Percentiles rank a stretch among this genome's conserved stretches.
Evolutionary conservation across 2,329 filamentous ascomycete genomes (phyloP).

Genomic region (Trichoderma sp.): DNA sequence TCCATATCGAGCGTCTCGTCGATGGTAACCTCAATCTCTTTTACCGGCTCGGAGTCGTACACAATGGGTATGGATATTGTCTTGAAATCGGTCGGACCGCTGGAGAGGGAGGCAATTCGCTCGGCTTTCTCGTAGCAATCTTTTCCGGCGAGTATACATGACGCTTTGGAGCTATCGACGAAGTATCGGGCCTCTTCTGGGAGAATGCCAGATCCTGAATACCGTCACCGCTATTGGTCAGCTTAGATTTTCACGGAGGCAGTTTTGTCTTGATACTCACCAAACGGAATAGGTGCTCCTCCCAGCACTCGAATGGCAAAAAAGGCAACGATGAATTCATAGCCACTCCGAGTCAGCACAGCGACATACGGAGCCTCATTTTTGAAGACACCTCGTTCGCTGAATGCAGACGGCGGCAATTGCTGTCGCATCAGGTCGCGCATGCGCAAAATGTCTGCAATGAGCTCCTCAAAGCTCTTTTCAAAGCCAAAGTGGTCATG

Average conservation of each 20-base stretch:
- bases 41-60: conserved; percentile 17
- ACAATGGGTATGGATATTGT: conserved; percentile 9
- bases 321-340: conserved; percentile 27
- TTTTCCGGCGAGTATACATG: conserved; percentile 17
- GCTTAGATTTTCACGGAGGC: neutral
- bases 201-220: conserved; percentile 19
- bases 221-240: neutral
- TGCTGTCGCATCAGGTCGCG: conserved; percentile 13
- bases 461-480: conserved; percentile 24
- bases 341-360: conserved; percentile 23
- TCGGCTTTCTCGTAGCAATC: conserved; percentile 4
- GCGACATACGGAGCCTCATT: conserved; percentile 17
- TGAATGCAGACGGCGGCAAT: conserved; percentile 14
- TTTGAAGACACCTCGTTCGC: conserved; percentile 10
- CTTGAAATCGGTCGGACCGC: conserved; percentile 21
- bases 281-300: conserved; percentile 23
- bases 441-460: conserved; percentile 24
- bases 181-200: conserved; percentile 22
- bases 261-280: neutral
- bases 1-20: conserved; percentile 17
- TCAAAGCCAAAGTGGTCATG: conserved; percentile 23
- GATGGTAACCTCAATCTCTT: conserved; percentile 11
- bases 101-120: neutral
- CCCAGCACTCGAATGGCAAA: conserved; percentile 24
- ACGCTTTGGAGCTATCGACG: conserved; percentile 13